Conservation (phyloP, 2,329 filamentous ascomycete species). For the Sclerotinia subarctica region DNA sequence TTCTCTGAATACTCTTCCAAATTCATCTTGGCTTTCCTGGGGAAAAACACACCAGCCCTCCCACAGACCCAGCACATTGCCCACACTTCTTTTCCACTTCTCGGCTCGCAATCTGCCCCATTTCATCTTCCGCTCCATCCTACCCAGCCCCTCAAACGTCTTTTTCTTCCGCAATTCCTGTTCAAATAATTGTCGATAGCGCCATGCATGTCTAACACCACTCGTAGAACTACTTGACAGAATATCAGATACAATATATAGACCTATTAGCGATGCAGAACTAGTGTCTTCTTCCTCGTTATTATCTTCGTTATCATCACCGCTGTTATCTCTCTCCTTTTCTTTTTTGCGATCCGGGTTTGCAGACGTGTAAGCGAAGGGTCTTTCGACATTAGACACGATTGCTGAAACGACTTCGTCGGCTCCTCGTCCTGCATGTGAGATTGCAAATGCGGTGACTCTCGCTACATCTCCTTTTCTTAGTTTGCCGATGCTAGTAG, state of each 20-base stretch:
- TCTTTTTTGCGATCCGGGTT: constrained; percentile 54
- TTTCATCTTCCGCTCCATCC: constrained; percentile 57
- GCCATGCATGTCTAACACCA: constrained; percentile 65
- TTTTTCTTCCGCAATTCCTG: constrained; percentile 54
- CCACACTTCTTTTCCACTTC: constrained; percentile 62
- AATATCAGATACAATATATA: constrained; percentile 75
- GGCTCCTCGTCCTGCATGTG: constrained; percentile 77
- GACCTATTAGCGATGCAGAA: constrained; percentile 69
- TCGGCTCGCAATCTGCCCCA: constrained; percentile 66
- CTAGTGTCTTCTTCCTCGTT: constrained; percentile 60
- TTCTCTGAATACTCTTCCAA: constrained; percentile 68
- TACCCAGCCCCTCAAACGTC: constrained; percentile 62
- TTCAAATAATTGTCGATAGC: constrained; percentile 65
- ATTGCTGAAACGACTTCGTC: constrained; percentile 92
- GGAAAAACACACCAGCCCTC: constrained; percentile 72
- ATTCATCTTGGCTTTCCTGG: constrained; percentile 66
- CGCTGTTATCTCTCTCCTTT: constrained; percentile 37
- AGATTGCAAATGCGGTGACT: constrained; percentile 83
- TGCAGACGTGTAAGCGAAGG: constrained; percentile 69
- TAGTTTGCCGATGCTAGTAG: constrained; percentile 69
- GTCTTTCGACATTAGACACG: constrained; percentile 74
- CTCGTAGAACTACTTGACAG: constrained; percentile 61
- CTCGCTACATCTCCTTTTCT: constrained; percentile 83
- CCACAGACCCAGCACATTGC: constrained; percentile 56
- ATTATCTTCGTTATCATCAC: constrained; percentile 43